Base-by-base conservation (phyloP, 306 rosid species). In the Citrullus mucosospermus region DNA sequence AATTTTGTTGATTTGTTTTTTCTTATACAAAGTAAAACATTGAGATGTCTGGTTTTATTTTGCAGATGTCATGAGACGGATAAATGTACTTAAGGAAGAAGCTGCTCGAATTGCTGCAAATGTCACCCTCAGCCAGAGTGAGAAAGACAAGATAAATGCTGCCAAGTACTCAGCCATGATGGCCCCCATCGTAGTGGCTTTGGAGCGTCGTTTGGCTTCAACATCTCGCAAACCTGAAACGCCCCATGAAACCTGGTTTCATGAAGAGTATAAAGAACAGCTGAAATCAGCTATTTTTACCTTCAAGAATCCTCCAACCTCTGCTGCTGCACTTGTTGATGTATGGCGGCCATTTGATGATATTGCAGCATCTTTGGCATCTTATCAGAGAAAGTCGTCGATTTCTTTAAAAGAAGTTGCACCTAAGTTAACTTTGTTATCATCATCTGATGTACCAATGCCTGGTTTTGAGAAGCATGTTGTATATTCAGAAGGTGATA, bases 121-220 rank as follows among this genome's bases (percentile, higher is more conserved):
- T 86, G 77, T 83, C 80, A 93, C 96, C 71, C 98, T 92, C 67
- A 92, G 90, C 88, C 96, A 90, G 85, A 90, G 86, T 83, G 98
- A 93, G 85, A 93, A 93, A 85, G 90, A 83, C 82, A 93, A 90
- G 91, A 93, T 93, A 81, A 93, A 90, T 72, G 91, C 98, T 83
- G 96, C 97, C 13, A 93, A 95, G 81, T 93, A 93, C 84, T 92
- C 97, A 73, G 98, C 98, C 83, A 93, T 93, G 97, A 93, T 93
- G 97, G 98, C 98, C 73, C 98, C 98, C 72, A 92, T 93, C 87
- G 93, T 88, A 82, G 97, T 93, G 85, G 96, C 98, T 66, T 81
- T 93, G 85, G 98, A 93, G 79, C 98, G 97, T 34, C 98, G 98
- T 59, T 87, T 93, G 75, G 92, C 96, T 83, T 91, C 98, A 67